Base-by-base conservation (phyloP, 345 rosid genomes). In the Aquilaria malaccensis region DNA sequence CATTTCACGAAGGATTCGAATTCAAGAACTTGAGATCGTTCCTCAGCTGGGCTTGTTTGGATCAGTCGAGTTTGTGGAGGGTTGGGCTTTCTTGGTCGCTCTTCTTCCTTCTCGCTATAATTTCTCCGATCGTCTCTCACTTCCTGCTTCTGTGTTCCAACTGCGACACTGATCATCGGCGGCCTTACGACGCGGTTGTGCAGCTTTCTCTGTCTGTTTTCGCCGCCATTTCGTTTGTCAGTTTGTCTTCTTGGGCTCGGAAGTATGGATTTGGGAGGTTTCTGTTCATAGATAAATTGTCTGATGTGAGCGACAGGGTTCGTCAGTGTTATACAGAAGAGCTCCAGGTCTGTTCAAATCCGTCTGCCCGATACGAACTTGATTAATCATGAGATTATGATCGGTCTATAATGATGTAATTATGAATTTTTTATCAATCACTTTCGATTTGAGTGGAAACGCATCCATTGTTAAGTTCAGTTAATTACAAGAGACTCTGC, bases 141-240 rank as follows among this genome's bases (percentile, higher is more conserved):
- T 83, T 86, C 63, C 54, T 76, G 31, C 78, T 88, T 32, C 67
- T 70, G 1, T 88, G 98, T 73, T 76, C 85, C 10, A 53, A 73
- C 50, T 92, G 96, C 63, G 98, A 88, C 60, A 61, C 50, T 33
- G 37, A 78, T 59, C 98, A 85, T 72, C 84, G 64, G 13, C 68
- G 96, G 22, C 98, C 98, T 0, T 92, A 88, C 68, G 95, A 92
- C 67, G 73, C 78, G 6, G 70, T 85, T 10, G 87, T 88, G 0
- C 92, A 92, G 73, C 31, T 83, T 11, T 92, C 96, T 2, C 85
- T 92, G 0, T 88, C 98, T 30, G 71, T 77, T 6, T 92, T 82
- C 58, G 87, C 95, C 1, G 70, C 82, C 29, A 74, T 88, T 61
- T 86, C 98, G 10, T 88, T 88, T 61, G 11, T 80, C 13, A 72